These are phyloP conservation scores for Mortierella sp. DNA, from an alignment of 371 early-diverging fungal genomes.

Conservation along the genomic window DNA sequence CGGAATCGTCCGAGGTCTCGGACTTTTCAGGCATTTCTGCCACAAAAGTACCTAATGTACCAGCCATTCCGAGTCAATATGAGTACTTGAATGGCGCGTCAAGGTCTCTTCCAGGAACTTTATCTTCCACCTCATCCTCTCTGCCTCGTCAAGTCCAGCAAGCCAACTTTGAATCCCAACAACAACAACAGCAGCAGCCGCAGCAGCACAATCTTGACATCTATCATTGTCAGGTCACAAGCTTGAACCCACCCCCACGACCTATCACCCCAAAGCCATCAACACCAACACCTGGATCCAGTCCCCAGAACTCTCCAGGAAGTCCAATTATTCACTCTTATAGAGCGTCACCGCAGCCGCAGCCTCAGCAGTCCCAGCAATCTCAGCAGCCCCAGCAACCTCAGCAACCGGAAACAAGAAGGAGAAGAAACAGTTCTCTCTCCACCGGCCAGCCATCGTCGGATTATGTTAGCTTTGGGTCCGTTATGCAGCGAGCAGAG, in stretches of 20 bases:
- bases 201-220: conserved; percentile 9
- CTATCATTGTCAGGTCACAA: conserved; percentile 23
- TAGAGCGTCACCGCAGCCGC: not conserved
- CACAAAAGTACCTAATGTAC: conserved; percentile 1
- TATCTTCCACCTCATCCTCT: conserved; percentile 3
- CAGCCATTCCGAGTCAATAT: conserved; percentile 30
- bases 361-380: conserved; percentile 14
- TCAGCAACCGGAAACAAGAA: conserved; percentile 21
- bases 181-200: not conserved
- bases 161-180: not conserved
- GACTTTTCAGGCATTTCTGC: conserved; percentile 22
- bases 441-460: conserved; percentile 18
- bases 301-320: conserved; percentile 2
- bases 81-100: conserved; percentile 10
- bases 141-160: conserved; percentile 8
- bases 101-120: conserved; percentile 12
- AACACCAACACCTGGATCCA: conserved; percentile 17
- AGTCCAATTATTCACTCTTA: not conserved
- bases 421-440: conserved; percentile 38
- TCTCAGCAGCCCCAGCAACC: conserved; percentile 20
- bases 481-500: conserved; percentile 44
- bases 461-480: conserved; percentile 45
- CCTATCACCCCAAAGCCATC: conserved; percentile 41
- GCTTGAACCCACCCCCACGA: conserved; percentile 49
- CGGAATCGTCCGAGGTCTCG: conserved; percentile 31